These are phyloP conservation scores for Ramaria sp. DNA, from an alignment of 768 basidiomycete species.

Conservation along the genomic window DNA sequence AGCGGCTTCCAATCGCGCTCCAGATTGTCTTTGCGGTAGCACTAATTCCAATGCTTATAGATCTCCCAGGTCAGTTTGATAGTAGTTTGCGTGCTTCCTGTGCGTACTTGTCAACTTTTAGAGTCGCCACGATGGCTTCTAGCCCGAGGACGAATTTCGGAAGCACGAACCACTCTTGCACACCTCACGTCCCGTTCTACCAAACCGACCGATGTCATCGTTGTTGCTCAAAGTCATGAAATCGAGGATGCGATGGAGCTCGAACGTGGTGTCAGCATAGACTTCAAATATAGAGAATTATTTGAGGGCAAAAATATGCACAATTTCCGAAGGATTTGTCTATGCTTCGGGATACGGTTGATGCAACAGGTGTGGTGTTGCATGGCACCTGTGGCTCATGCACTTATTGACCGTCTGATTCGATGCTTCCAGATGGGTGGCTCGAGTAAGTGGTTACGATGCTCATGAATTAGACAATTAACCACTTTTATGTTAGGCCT, in stretches of 20 bases:
- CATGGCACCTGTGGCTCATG: not conserved
- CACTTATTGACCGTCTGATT: not conserved
- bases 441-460: not conserved
- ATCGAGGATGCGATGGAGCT: slow-evolving; percentile 5
- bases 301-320: slow-evolving; percentile 2
- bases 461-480: not conserved
- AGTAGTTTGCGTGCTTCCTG: not conserved
- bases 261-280: not conserved
- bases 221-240: slow-evolving; percentile 4
- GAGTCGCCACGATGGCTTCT: slow-evolving; percentile 41
- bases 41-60: slow-evolving; percentile 3
- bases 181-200: slow-evolving; percentile 1
- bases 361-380: slow-evolving; percentile 4
- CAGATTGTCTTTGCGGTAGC: slow-evolving; percentile 2
- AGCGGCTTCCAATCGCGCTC: slow-evolving; percentile 5
- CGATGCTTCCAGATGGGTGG: slow-evolving; percentile 1
- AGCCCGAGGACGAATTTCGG: slow-evolving; percentile 45
- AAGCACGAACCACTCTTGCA: slow-evolving; percentile 38
- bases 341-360: slow-evolving; percentile 7
- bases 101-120: not conserved
- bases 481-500: not conserved
- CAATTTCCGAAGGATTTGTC: slow-evolving; percentile 5
- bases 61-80: slow-evolving; percentile 1
- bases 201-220: slow-evolving; percentile 1
- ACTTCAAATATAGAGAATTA: slow-evolving; percentile 7